Evolutionary conservation across 345 rosid genomes (phyloP).

Genomic region (Rhodomyrtus tomentosa): DNA sequence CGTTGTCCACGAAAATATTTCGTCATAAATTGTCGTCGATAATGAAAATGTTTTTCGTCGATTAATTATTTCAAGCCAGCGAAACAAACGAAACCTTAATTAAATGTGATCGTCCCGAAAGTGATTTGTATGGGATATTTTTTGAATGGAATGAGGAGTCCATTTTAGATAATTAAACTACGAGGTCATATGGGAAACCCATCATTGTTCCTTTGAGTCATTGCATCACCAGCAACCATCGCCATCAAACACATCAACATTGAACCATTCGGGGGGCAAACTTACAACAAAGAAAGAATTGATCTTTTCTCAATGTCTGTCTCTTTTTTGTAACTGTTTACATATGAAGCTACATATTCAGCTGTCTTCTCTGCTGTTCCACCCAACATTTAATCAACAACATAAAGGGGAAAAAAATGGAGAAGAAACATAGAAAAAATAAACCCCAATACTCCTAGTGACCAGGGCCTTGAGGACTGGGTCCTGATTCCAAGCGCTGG

Average conservation of each 20-base stretch:
- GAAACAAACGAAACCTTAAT: no score
- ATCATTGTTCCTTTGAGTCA: neutral
- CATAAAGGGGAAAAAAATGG: neutral
- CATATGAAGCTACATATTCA: neutral
- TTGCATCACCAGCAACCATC: neutral
- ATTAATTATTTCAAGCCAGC: no score
- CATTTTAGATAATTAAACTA: neutral
- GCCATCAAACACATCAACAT: neutral
- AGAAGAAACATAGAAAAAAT: neutral
- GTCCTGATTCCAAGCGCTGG: conserved; percentile 20
- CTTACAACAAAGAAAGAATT: neutral
- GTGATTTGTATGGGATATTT: neutral
- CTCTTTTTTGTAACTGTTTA: neutral
- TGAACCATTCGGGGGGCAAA: neutral
- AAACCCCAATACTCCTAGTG: conserved; percentile 1
- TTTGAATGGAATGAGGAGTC: neutral
- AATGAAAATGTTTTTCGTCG: no score
- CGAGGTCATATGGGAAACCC: no score
- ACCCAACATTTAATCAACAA: neutral
- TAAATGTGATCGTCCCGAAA: neutral
- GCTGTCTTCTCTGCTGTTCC: neutral
- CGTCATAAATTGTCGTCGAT: no score
- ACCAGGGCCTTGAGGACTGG: conserved; percentile 33
- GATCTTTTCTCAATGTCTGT: neutral
- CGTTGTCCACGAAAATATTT: no score